Evolutionary conservation across 495 filamentous ascomycete genomes (phyloP), one percentile per base, ranked within the genome.

Genomic region (Neurospora intermedia): DNA sequence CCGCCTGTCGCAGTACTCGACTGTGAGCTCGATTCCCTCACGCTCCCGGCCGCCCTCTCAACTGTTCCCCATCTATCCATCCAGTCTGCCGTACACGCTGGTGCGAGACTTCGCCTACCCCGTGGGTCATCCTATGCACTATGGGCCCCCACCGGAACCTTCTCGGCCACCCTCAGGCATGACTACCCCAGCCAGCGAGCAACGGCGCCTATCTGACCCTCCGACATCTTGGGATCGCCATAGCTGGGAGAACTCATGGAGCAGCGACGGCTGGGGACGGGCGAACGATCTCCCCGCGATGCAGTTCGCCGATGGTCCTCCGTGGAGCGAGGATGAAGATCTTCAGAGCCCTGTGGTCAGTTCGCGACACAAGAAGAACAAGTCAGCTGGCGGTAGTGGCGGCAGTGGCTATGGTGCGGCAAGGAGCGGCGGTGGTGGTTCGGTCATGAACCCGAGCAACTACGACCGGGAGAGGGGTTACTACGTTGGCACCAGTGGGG

Each of bases 41-140:
- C 77, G 89, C 85, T 94, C 94, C 74, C 88, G 96, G 75, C 91
- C 93, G 46, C 85, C 86, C 75, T 93, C 93, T 27, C 88, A 91
- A 78, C 87, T 92, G 46, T 94, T 94, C 74, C 91, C 94, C 3
- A 80, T 91, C 76, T 97, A 94, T 83, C 91, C 93, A 78, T 94
- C 95, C 46, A 95, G 90, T 78, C 87, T 98, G n/a, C 82, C 92
- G 9, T 98, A 98, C 78, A 88, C 95, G 69, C 86, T 91, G 9
- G 94, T 99, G 42, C 92, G 96, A 75, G 96, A 99, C 84, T 99
- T 98, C 82, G 96, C 96, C 62, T 99, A 98, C 77, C 90, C 93
- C 7, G 76, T 87, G 16, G 85, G 85, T 23, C 93, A 98, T 78
- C 94, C 93, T 16, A 83, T 97, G 76, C 95, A 98, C 85, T 98